These are phyloP conservation scores for Gonapodya prolifera DNA, from an alignment of 192 early-diverging fungal species.

Conservation along the genomic window DNA sequence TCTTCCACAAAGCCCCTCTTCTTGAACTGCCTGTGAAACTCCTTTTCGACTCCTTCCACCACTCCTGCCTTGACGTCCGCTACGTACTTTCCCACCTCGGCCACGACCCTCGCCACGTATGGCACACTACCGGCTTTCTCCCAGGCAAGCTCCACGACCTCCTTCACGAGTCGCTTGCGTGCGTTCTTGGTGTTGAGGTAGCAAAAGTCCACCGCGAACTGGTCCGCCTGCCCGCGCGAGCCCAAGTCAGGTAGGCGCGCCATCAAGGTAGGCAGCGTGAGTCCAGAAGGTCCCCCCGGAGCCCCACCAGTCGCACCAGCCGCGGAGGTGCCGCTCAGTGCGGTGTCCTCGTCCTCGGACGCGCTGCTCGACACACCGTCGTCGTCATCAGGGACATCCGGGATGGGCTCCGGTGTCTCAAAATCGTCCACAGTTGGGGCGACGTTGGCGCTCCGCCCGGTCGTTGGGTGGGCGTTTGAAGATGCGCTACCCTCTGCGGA, in stretches of 20 bases:
- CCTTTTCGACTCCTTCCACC: conserved; percentile 54
- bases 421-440: background rate
- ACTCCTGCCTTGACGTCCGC: conserved; percentile 70
- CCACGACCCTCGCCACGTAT: conserved; percentile 81
- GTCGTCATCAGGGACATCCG: background rate
- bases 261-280: conserved; percentile 49
- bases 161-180: conserved; percentile 61
- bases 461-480: no score
- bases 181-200: conserved; percentile 73
- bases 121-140: conserved; percentile 73
- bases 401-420: background rate
- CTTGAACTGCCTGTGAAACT: conserved; percentile 59
- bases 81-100: conserved; percentile 71
- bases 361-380: no score
- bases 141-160: conserved; percentile 65
- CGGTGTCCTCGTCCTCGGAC: background rate
- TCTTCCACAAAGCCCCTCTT: conserved; percentile 67
- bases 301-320: background rate
- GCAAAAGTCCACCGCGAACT: conserved; percentile 84
- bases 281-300: background rate
- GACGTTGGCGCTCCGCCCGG: no score
- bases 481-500: no score
- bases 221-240: conserved; percentile 77
- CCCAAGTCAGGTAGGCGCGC: conserved; percentile 58
- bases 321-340: background rate